Conservation (phyloP, 2,329 filamentous ascomycete genomes). For the Aphanocladium album region DNA sequence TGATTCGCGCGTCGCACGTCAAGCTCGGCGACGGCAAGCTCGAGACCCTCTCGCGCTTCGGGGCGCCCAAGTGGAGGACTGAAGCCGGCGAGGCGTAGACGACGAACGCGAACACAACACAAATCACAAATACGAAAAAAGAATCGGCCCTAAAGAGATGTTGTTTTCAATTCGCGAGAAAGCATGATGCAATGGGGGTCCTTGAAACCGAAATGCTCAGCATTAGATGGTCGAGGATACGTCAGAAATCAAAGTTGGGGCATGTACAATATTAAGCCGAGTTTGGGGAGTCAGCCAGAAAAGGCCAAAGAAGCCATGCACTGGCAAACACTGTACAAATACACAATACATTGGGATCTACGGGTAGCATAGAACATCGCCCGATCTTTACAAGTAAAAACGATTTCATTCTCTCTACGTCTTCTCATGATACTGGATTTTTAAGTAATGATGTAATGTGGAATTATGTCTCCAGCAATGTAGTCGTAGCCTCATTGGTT, state of each 20-base stretch:
- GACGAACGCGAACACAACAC: not conserved
- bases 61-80: conserved; percentile 45
- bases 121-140: too few relatives aligned
- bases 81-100: conserved; percentile 27
- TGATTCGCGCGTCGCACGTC: conserved; percentile 82
- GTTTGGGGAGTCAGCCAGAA: not conserved
- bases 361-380: not conserved
- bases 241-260: too few relatives aligned
- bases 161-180: too few relatives aligned
- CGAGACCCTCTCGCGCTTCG: conserved; percentile 45
- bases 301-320: not conserved
- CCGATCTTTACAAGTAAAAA: not conserved
- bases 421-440: not conserved
- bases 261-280: not conserved
- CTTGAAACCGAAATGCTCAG: too few relatives aligned
- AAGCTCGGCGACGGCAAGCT: conserved; percentile 69
- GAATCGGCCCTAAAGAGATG: too few relatives aligned
- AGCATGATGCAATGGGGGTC: too few relatives aligned
- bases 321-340: conserved; percentile 1
- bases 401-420: not conserved
- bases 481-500: not conserved
- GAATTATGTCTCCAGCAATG: not conserved
- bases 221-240: not conserved
- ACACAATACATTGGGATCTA: not conserved
- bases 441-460: not conserved